A percentile compares a stretch with the other conserved stretches of the same genome.
phyloP scores from a whole-genome alignment of 1,284 basidiomycete species.

The Cutaneotrichosporon cavernicola region DNA sequence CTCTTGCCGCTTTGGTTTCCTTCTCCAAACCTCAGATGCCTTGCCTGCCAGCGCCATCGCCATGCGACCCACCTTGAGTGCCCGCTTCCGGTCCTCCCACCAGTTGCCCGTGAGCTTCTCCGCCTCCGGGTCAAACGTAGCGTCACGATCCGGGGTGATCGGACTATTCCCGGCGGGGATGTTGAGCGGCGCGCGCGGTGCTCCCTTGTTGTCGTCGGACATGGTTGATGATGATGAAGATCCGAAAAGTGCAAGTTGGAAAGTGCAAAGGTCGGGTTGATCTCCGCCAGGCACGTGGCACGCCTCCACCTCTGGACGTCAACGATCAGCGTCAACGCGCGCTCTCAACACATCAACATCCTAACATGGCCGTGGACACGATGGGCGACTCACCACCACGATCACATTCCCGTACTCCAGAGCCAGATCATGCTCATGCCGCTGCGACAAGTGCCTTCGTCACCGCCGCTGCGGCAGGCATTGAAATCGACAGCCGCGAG shows the following conservation, averaged over 20 bases:
- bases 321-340: not conserved
- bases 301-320: not conserved
- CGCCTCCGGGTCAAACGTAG: constrained; percentile 14
- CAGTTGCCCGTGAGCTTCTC: constrained; percentile 30
- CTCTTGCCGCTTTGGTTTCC: not conserved
- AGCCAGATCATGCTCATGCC: not conserved
- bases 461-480: not conserved
- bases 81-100: constrained; percentile 30
- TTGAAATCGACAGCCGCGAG: constrained; percentile 9
- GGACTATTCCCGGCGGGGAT: constrained; percentile 37
- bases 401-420: not conserved
- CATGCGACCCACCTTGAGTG: constrained; percentile 29
- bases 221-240: constrained; percentile 8
- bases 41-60: not conserved
- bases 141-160: constrained; percentile 25
- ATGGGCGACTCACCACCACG: constrained; percentile 6
- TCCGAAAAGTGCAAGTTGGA: constrained; percentile 2
- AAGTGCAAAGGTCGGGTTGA: not conserved
- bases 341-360: not conserved
- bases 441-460: not conserved
- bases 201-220: constrained; percentile 16
- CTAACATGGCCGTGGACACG: constrained; percentile 1
- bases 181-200: constrained; percentile 24
- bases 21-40: not conserved
- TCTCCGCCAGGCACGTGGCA: constrained; percentile 4